Conservation (phyloP, 2,329 filamentous ascomycete genomes). For the Trichoderma sp. region DNA sequence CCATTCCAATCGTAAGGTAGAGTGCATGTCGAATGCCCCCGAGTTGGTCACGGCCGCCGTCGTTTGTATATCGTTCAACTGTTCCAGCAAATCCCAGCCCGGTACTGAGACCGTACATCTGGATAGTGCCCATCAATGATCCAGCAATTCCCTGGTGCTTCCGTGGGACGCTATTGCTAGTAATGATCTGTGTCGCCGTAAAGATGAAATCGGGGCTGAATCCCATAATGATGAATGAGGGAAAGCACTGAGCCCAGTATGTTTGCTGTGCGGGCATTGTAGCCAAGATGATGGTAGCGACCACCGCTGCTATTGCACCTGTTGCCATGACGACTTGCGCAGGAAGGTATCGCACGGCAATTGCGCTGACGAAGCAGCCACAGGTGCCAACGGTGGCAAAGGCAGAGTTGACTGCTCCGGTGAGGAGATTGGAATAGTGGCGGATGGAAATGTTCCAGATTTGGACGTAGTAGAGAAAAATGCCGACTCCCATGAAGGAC, state of each 20-base stretch:
- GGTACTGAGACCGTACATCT: constrained; percentile 33
- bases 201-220: constrained; percentile 50
- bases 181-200: constrained; percentile 49
- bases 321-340: constrained; percentile 49
- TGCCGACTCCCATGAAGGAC: constrained; percentile 47
- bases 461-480: constrained; percentile 47
- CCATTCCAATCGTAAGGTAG: constrained; percentile 40
- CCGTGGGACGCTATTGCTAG: constrained; percentile 48
- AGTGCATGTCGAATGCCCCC: constrained; percentile 39
- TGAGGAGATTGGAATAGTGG: constrained; percentile 39
- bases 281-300: constrained; percentile 30
- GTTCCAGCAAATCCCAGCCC: constrained; percentile 35
- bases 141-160: constrained; percentile 51
- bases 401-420: constrained; percentile 38
- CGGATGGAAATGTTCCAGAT: constrained; percentile 45
- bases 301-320: constrained; percentile 31
- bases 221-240: constrained; percentile 31
- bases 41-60: constrained; percentile 23
- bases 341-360: constrained; percentile 44
- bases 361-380: constrained; percentile 40
- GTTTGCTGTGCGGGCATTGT: constrained; percentile 45
- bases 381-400: constrained; percentile 39
- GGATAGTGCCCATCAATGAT: constrained; percentile 43
- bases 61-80: constrained; percentile 29
- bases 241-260: constrained; percentile 42